Evolutionary conservation across 2,329 filamentous ascomycete species (phyloP), one percentile per base, ranked within the genome.

Genomic region (Fusarium dimerum): DNA sequence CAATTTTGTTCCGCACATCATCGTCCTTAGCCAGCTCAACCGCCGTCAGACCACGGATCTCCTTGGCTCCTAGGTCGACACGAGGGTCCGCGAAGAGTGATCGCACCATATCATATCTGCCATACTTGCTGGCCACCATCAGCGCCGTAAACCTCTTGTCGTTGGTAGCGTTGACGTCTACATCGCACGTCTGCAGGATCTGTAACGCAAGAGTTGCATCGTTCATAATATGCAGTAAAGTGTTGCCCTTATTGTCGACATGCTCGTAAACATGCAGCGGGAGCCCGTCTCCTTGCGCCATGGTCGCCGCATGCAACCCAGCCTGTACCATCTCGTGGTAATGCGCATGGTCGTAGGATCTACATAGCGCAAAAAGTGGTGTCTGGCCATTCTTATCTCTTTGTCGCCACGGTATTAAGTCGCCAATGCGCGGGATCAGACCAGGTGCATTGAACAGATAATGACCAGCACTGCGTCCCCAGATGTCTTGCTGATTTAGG

Each of bases 71-170:
- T 13, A 93, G 75, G 67, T 99, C 94, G 5, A 97, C 91, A 62
- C 95, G 80, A 20, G 90, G 84, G 68, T 99, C 94, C 40, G 87
- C 83, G 70, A 96, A 97, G 6, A 99, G 79, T 10, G 87, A 86
- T 52, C 92, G 82, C 16, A 99, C 93, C 78, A 96, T 90, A 64
- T 97, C 94, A 48, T 96, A 88, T 56, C 94, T 85, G 34, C 94
- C 94, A 67, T 97, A 99, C 71, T 99, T 99, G 80, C 93, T 97
- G 8, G 93, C 93, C 56, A 99, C 89, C 94, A 99, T 99, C 51
- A 99, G 78, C 2, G 94, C 87, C 0, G 95, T 99, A 67, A 99
- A 97, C 44, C 85, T 88, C 74, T 91, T 96, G 63, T 97, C 92
- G 66, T 99, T 99, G 9, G 87, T 89, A 9, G 93, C 92, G 72